These are phyloP conservation scores for Polygonum maritimum DNA, from an alignment of 148 eudicot genomes.

Conservation along the genomic window DNA sequence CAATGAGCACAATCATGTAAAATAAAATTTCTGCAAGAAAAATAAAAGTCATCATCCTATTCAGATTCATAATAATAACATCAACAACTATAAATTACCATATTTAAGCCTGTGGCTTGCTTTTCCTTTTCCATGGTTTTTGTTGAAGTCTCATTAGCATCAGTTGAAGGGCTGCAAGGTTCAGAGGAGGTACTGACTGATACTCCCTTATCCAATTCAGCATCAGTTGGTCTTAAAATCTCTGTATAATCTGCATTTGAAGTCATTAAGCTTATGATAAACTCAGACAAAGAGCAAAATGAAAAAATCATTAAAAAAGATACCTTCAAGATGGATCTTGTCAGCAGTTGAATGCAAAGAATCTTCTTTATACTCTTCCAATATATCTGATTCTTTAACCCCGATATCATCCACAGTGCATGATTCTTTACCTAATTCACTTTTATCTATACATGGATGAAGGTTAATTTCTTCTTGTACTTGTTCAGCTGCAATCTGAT, in stretches of 20 bases:
- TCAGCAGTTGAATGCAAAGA: neutral
- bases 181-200: conserved; percentile 18
- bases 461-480: conserved; percentile 13
- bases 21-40: neutral
- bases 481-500: conserved; percentile 15
- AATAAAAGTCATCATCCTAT: neutral
- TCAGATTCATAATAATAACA: neutral
- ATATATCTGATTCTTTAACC: neutral
- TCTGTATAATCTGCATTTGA: conserved; percentile 26
- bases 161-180: conserved; percentile 16
- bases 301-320: neutral
- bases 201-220: conserved; percentile 22
- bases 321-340: conserved; percentile 3
- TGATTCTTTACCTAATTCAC: conserved; percentile 11
- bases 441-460: conserved; percentile 8
- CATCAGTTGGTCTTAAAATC: conserved; percentile 21
- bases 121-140: conserved; percentile 22
- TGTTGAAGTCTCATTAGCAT: conserved; percentile 18
- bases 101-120: conserved; percentile 14
- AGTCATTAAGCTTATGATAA: neutral
- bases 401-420: conserved; percentile 18
- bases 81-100: conserved; percentile 23
- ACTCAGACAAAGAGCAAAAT: neutral
- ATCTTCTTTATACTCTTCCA: neutral
- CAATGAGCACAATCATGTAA: neutral